Conservation (phyloP, 768 basidiomycete genomes). For the Cyclocybe cylindracea region DNA sequence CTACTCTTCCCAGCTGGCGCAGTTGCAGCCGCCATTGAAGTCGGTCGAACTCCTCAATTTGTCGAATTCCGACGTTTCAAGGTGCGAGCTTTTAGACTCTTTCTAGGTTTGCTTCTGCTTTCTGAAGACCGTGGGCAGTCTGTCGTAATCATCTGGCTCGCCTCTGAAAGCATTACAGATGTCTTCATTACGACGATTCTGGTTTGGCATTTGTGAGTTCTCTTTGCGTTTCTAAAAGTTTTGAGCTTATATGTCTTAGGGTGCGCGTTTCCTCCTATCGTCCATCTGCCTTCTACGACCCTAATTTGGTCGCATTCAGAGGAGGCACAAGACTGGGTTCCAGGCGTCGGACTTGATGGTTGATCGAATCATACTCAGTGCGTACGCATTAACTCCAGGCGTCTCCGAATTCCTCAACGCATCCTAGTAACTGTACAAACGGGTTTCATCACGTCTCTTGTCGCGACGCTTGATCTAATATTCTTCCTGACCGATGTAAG, state of each 20-base stretch:
- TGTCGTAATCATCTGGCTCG: slow-evolving; percentile 40
- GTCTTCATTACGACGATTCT: slow-evolving; percentile 41
- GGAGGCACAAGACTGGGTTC: slow-evolving; percentile 42
- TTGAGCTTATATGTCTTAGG: neutral
- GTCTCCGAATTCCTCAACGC: neutral
- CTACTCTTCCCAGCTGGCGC: slow-evolving; percentile 16
- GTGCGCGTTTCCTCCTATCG: neutral
- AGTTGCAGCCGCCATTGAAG: slow-evolving; percentile 23
- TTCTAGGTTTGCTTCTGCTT: neutral
- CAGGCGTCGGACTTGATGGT: slow-evolving; percentile 38
- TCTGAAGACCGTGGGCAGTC: neutral
- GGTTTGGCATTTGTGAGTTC: slow-evolving; percentile 40
- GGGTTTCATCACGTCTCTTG: slow-evolving; percentile 32
- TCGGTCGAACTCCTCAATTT: slow-evolving; percentile 18
- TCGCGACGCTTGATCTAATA: slow-evolving; percentile 30
- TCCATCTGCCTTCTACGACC: neutral
- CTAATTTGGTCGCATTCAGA: slow-evolving; percentile 20
- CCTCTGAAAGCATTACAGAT: slow-evolving; percentile 40
- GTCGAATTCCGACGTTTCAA: slow-evolving; percentile 24
- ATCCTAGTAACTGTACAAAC: slow-evolving; percentile 34
- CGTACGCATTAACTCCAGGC: neutral
- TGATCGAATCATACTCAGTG: slow-evolving; percentile 41
- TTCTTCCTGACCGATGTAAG: slow-evolving; percentile 26
- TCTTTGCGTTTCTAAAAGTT: neutral
- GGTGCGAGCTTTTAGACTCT: slow-evolving; percentile 5